Evolutionary conservation across 306 rosid species (phyloP).

Genomic region (Citrullus colocynthis): DNA sequence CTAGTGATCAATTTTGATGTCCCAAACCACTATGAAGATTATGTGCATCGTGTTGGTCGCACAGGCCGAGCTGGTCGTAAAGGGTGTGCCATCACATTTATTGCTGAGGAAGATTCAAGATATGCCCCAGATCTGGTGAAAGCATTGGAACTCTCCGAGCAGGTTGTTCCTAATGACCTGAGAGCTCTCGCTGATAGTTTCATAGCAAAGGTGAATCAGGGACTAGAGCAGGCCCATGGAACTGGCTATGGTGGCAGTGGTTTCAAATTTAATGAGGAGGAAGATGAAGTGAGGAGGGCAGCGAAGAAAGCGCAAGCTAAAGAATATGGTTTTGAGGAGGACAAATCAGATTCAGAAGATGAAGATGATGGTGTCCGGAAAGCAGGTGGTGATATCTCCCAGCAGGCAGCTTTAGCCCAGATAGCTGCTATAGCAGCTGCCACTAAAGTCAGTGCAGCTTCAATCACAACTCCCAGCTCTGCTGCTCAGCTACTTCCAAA

Average conservation of each 20-base stretch:
- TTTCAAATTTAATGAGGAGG: constrained; percentile 88
- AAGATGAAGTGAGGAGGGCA: constrained; percentile 89
- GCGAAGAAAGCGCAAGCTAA: constrained; percentile 97
- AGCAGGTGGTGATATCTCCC: constrained; percentile 74
- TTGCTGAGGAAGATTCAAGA: constrained; percentile 77
- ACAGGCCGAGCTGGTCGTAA: constrained; percentile 95
- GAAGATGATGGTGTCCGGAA: constrained; percentile 82
- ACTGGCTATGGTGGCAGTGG: constrained; percentile 99
- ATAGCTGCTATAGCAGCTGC: constrained; percentile 60
- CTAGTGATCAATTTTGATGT: constrained; percentile 79
- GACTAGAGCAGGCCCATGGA: constrained; percentile 86
- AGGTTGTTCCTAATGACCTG: constrained; percentile 80
- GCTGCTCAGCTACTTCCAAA: constrained; percentile 47
- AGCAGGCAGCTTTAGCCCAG: constrained; percentile 79
- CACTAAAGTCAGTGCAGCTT: constrained; percentile 37
- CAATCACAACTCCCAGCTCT: constrained; percentile 38
- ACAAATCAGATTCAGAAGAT: constrained; percentile 90
- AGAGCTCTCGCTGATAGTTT: constrained; percentile 67
- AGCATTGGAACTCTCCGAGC: constrained; percentile 88
- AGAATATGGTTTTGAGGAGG: constrained; percentile 94
- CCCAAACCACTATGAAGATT: constrained; percentile 95
- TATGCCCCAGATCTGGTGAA: constrained; percentile 83
- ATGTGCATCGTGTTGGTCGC: constrained; percentile 93
- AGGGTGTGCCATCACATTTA: constrained; percentile 86
- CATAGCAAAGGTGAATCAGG: constrained; percentile 71